These are phyloP conservation scores for Magnaporthiopsis poae DNA, from an alignment of 2,329 filamentous ascomycete species.

Conservation along the genomic window DNA sequence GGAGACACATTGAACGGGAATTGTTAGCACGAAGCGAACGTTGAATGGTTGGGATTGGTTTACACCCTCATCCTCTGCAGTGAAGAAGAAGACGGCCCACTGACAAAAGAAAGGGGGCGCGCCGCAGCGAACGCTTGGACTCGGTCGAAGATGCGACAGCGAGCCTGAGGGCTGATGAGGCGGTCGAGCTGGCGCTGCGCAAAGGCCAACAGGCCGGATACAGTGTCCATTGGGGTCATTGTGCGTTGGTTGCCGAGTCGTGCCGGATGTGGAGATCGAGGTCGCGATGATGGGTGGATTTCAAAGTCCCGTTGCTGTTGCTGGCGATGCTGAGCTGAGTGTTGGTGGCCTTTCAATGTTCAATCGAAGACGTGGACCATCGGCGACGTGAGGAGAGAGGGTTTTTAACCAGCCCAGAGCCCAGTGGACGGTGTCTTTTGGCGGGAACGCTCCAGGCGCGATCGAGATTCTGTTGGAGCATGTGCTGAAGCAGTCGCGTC, in stretches of 20 bases:
- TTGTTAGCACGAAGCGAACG: neutral
- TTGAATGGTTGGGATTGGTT: too few relatives aligned
- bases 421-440: neutral
- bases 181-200: slow-evolving; percentile 37
- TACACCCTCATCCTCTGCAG: too few relatives aligned
- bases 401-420: too few relatives aligned
- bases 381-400: neutral
- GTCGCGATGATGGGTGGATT: neutral
- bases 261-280: neutral
- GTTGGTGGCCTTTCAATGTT: neutral
- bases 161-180: slow-evolving; percentile 49
- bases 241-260: neutral
- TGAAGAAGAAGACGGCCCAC: slow-evolving; percentile 18
- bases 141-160: slow-evolving; percentile 45
- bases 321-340: too few relatives aligned
- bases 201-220: slow-evolving; percentile 28
- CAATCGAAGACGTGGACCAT: neutral
- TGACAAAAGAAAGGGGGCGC: slow-evolving; percentile 61
- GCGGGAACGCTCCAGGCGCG: neutral
- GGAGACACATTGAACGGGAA: neutral
- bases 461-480: too few relatives aligned
- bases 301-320: neutral
- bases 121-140: slow-evolving; percentile 46
- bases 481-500: too few relatives aligned
- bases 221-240: slow-evolving; percentile 23